Base-by-base conservation (phyloP, 305 asterid species). In the Andrographis paniculata region DNA sequence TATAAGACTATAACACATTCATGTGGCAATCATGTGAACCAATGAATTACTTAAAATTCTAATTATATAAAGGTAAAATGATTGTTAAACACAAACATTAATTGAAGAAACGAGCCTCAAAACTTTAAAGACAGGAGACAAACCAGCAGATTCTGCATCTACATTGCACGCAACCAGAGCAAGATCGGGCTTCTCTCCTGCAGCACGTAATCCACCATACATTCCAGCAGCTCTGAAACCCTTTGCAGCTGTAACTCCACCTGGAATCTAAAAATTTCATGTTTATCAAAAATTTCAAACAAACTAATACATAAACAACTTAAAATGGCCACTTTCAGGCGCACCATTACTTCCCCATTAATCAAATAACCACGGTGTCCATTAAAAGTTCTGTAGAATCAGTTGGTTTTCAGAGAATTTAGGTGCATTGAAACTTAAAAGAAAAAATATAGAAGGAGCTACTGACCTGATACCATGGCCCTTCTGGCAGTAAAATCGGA, bases 151-250 rank as follows among this genome's bases (percentile, higher is more conserved):
- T 51, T 74, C 36, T 54, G 95, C 96, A 65, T 79, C 87, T 13
- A 84, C 87, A 33, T 87, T 95, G 71, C 96, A 91, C 50, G 94
- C 65, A 61, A 91, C 77, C 33, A 91, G 74, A 10, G 95, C 93
- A 52, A 91, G 94, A 74, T 91, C 96, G 62, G 99, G 99, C 77
- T 91, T 91, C 74, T 91, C 86, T 57, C 99, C 95, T 14, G 77
- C 77, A 42, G 99, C 96, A 52, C 99, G 96, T 56, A 91, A 57
- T 58, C 96, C 96, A 62, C 84, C 96, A 55, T 80, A 87, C 87
- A 84, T 75, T 28, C 99, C 99, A 17, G 96, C 80, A 67, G 99
- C 96, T 70, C 81, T 87, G 70, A 91, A 91, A 41, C 99, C 99
- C 60, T 75, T 74, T 20, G 99, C 93, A 58, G 99, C 99, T 28